Base-by-base conservation (phyloP, 768 basidiomycete species). In the Mycena kentingensis region DNA sequence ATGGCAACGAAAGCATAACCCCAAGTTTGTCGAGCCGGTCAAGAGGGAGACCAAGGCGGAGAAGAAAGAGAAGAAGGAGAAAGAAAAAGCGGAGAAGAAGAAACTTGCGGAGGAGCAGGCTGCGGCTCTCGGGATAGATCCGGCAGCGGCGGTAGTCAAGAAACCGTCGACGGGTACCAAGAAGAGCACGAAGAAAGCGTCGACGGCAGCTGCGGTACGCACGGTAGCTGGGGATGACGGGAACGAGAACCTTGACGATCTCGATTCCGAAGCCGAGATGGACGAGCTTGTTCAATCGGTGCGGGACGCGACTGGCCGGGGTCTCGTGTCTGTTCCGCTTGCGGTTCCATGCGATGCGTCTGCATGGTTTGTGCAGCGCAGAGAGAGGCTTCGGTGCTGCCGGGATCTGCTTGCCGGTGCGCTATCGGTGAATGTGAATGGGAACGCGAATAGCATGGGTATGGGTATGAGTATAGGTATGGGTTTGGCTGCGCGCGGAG, bases 1-100 rank as follows among this genome's bases (percentile, higher is more conserved):
- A 46, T 98, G 93, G 93, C 88, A 93, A 62, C 84, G 90, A 28
- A 86, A 81, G 22, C 79, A 92, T 64, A 92, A 93, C 56, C 92
- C 91, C 13, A 91, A 91, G 54, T 93, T 84, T 67, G 87, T 93
- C 4, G 90, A 92, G 64, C 92, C 90, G 0, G 87, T 90, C 22
- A 93, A 92, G 73, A 77, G 83, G 45, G 89, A 91, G 71, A 88
- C 84, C 22, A 93, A 93, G 63, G 87, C 85, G 7, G 90, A 93
- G 74, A 86, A 87, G 72, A 92, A 92, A 70, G 89, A 89, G 67
- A 85, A 90, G 65, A 81, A 84, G 52, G 88, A 91, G 56, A 76
- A 79, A 45, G 90, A 93, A 70, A 90, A 86, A 66, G 76, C 84
- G 19, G 91, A 91, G 72, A 90, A 90, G 80, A 90, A 89, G 70